A percentile compares a stretch with the other conserved stretches of the same genome.
These are phyloP conservation scores for Zymoseptoria ardabiliae DNA, from an alignment of 2,329 filamentous ascomycete genomes.

Conservation along the genomic window DNA sequence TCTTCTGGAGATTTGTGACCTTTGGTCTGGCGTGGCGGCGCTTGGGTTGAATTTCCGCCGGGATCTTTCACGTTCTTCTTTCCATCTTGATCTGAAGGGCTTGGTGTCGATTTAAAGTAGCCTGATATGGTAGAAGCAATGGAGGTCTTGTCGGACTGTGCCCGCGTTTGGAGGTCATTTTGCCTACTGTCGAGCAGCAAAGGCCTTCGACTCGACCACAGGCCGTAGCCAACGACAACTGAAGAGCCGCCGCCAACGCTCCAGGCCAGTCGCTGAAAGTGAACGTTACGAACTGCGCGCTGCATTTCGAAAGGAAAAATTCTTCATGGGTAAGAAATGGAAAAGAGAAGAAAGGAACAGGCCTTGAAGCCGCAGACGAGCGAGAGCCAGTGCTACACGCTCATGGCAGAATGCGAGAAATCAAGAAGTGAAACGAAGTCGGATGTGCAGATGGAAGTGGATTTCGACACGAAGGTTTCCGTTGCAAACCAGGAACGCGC, in stretches of 20 bases:
- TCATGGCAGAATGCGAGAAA: background rate
- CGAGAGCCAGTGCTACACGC: background rate
- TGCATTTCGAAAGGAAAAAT: conserved; percentile 11
- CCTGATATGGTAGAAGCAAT: background rate
- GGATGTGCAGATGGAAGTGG: background rate
- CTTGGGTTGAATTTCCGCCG: conserved; percentile 5
- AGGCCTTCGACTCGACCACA: conserved; percentile 10
- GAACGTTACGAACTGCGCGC: conserved; percentile 7
- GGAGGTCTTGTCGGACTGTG: background rate
- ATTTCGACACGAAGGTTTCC: background rate
- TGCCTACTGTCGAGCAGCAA: conserved; percentile 13
- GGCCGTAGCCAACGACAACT: conserved; percentile 10
- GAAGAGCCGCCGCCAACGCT: conserved; percentile 11
- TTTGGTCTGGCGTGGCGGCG: conserved; percentile 22
- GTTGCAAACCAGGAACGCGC: background rate
- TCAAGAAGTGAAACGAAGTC: background rate
- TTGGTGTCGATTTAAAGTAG: background rate
- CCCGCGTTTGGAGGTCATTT: background rate
- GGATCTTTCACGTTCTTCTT: background rate
- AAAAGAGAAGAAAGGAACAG: background rate
- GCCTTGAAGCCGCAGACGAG: background rate
- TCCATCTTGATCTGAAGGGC: background rate
- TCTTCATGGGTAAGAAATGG: conserved; percentile 4
- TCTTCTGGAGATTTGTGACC: conserved; percentile 6
- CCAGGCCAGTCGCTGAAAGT: conserved; percentile 7